These are phyloP conservation scores for Aspergillus mulundensis DNA, from an alignment of 495 filamentous ascomycete genomes.

Conservation along the genomic window DNA sequence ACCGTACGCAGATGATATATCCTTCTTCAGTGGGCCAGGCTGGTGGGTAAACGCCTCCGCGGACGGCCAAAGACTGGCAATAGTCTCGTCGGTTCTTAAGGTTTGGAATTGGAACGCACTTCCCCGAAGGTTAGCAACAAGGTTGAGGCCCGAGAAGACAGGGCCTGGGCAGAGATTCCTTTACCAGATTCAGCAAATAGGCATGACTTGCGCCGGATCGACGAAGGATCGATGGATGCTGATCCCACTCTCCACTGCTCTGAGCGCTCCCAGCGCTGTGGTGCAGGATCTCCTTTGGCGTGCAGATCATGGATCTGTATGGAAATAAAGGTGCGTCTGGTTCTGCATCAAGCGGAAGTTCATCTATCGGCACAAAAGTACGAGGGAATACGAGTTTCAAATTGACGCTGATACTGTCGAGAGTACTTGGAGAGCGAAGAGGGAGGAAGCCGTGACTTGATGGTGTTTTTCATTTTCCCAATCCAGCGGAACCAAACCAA, in stretches of 20 bases:
- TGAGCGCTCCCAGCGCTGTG: constrained; percentile 9
- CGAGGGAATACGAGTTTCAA: not conserved
- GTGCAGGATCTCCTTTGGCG: constrained; percentile 13
- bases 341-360: not conserved
- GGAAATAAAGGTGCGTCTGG: constrained; percentile 1
- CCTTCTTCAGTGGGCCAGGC: constrained; percentile 10
- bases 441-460: not conserved
- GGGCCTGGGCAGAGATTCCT: not conserved
- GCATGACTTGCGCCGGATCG: constrained; percentile 12
- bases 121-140: constrained; percentile 5
- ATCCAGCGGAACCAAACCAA: constrained; percentile 4
- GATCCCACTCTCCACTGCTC: constrained; percentile 5
- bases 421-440: not conserved
- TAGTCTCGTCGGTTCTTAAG: constrained; percentile 4
- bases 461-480: not conserved
- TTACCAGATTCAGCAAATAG: constrained; percentile 1
- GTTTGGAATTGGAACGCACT: not conserved
- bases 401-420: not conserved
- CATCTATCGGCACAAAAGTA: constrained; percentile 3
- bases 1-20: constrained; percentile 11
- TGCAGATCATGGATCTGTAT: constrained; percentile 12
- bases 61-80: constrained; percentile 6
- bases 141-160: not conserved
- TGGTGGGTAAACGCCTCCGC: constrained; percentile 10
- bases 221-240: constrained; percentile 5